Conservation (phyloP, 2,329 filamentous ascomycete species). For the Pseudogymnoascus sp. region DNA sequence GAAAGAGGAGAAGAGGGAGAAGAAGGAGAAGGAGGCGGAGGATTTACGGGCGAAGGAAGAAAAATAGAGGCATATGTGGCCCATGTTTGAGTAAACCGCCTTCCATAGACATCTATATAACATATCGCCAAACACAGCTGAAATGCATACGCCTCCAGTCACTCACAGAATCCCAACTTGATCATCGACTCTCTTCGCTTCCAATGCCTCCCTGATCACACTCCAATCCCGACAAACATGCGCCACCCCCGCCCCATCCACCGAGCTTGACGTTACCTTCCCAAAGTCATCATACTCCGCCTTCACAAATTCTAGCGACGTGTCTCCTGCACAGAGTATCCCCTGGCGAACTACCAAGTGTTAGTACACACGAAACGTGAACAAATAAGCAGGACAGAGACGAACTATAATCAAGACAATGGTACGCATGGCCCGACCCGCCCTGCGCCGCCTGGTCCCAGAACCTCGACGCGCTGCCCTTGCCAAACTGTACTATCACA, state of each 20-base stretch:
- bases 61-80: background rate
- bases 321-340: constrained; percentile 26
- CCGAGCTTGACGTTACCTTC: constrained; percentile 18
- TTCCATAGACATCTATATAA: background rate
- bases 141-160: background rate
- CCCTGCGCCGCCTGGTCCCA: constrained; percentile 16
- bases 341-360: constrained; percentile 21
- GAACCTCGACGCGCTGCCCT: constrained; percentile 21
- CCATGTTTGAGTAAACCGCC: background rate
- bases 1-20: constrained; percentile 8
- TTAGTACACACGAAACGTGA: background rate
- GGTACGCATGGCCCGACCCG: constrained; percentile 27
- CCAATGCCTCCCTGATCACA: constrained; percentile 21
- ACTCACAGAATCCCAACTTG: constrained; percentile 22
- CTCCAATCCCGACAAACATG: constrained; percentile 28
- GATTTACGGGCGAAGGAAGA: background rate
- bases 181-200: constrained; percentile 22
- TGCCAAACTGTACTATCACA: constrained; percentile 26
- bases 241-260: constrained; percentile 23
- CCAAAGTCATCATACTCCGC: constrained; percentile 18
- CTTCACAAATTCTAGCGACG: constrained; percentile 25
- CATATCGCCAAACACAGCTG: background rate
- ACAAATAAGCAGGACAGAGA: background rate
- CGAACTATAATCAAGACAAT: constrained; percentile 27
- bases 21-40: background rate